Evolutionary conservation across 2,329 filamentous ascomycete species (phyloP).

Genomic region (Sarocladiaceae sp.): DNA sequence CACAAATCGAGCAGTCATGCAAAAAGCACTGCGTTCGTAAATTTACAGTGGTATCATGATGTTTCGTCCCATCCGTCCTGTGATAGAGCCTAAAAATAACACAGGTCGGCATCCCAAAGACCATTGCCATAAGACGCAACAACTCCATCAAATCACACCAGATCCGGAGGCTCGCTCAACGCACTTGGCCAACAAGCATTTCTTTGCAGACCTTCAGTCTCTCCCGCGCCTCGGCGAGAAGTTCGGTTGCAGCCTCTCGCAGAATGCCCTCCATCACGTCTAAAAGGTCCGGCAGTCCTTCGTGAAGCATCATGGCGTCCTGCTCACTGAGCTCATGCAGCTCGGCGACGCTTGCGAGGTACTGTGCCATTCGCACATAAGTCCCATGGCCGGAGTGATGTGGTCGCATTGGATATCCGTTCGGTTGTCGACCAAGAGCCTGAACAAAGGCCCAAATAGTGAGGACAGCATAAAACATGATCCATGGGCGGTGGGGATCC

Average conservation of each 20-base stretch:
- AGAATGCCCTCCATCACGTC: constrained; percentile 36
- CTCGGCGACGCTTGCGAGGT: constrained; percentile 58
- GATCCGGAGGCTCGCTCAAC: constrained; percentile 2
- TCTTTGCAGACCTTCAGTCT: constrained; percentile 58
- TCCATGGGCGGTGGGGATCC: constrained; percentile 81
- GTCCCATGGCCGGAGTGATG: constrained; percentile 32
- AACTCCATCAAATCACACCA: no score
- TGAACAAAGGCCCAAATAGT: constrained; percentile 86
- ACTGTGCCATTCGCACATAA: constrained; percentile 31
- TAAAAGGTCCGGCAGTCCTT: constrained; percentile 39
- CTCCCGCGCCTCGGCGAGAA: constrained; percentile 70
- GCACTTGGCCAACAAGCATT: constrained; percentile 16
- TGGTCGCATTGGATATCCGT: constrained; percentile 38
- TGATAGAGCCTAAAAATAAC: no score
- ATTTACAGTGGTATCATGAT: no score
- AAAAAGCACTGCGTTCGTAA: no score
- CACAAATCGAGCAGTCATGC: no score
- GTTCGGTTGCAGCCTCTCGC: constrained; percentile 50
- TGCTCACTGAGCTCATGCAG: constrained; percentile 64
- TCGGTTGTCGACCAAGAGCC: constrained; percentile 56
- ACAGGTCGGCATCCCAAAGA: no score
- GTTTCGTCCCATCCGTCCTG: no score
- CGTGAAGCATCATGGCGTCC: constrained; percentile 60
- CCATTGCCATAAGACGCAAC: no score
- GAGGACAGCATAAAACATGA: constrained; percentile 79